Evolutionary conservation across 192 early-diverging fungal species (phyloP).

Genomic region (Coemansia nantahalensis): DNA sequence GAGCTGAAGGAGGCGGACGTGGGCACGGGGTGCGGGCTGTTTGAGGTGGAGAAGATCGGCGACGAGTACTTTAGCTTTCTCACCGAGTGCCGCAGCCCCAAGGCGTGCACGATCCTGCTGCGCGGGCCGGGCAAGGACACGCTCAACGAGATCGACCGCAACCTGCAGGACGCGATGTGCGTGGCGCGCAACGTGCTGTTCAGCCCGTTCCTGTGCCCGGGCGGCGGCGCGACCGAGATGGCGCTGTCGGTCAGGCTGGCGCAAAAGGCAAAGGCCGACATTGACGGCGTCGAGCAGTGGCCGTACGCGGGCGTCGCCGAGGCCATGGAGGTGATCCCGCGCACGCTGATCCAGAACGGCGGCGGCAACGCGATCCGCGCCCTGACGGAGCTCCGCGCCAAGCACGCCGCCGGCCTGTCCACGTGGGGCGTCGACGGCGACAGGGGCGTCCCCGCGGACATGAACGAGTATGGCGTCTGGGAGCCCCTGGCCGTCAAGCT

Average conservation of each 20-base stretch:
- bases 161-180: constrained; percentile 98
- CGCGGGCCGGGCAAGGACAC: constrained; percentile 98
- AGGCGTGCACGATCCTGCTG: constrained; percentile 96
- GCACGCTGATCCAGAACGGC: constrained; percentile 98
- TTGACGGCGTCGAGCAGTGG: constrained; percentile 93
- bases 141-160: constrained; percentile 96
- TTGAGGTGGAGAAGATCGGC: constrained; percentile 95
- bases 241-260: constrained; percentile 85
- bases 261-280: constrained; percentile 78
- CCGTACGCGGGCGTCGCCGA: constrained; percentile 95
- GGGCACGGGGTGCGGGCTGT: constrained; percentile 91
- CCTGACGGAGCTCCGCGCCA: constrained; percentile 90
- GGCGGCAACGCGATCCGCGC: constrained; percentile 98
- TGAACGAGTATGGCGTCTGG: constrained; percentile 98
- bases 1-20: no score
- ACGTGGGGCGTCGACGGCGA: constrained; percentile 96
- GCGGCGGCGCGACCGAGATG: constrained; percentile 99
- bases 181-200: constrained; percentile 99
- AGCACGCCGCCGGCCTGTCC: constrained; percentile 85
- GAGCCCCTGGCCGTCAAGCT: constrained; percentile 99
- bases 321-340: constrained; percentile 96
- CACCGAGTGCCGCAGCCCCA: constrained; percentile 91
- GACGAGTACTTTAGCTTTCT: constrained; percentile 99
- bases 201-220: constrained; percentile 88
- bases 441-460: constrained; percentile 89